Evolutionary conservation across 352 stramenopile genomes (phyloP), one percentile per base, ranked within the genome.

Genomic region (Phytopythium ostracodes): DNA sequence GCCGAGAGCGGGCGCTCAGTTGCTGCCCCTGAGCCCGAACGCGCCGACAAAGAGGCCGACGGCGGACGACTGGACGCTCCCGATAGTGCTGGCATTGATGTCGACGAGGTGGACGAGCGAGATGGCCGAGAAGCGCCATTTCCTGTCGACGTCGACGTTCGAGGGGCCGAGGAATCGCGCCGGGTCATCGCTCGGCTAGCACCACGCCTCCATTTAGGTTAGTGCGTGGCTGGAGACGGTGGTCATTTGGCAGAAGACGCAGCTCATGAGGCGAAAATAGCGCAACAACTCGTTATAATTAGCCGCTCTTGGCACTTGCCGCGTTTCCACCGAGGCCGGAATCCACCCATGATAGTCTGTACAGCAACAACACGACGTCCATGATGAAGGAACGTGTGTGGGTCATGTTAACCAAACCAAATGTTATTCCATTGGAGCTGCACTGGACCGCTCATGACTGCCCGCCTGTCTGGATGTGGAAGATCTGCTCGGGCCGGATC

Each of bases 401-500:
- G 33, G 33, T 38, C 33, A 38, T 38, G 33, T 38, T 38, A 38
- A 10, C 4, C 2, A 38, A 38, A 10, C 33, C 7, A 38, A 38
- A 38, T 14, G 33, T 10, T n/a, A n/a, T 38, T 38, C 33, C 29
- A 33, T 33, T 33, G 3, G 4, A 15, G 6, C 33, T 38, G 1
- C 7, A 38, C 14, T 38, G 33, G 1, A 38, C 10, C 24, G 24
- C 27, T 54, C 24, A 36, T 22, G 24, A 54, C 24, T n/a, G 47
- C 52, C 51, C 50, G 14, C 60, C 65, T 38, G 25, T 47, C 65
- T 68, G 63, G n/a, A 72, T 60, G 18, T 73, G 59, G 50, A 87
- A 77, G 22, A 87, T 71, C 67, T 78, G 63, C 57, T 89, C 77
- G 15, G 68, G 22, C 0, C 74, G 66, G 46, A 89, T 77, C 38